Evolutionary conservation across 2,329 filamentous ascomycete species (phyloP), one percentile per base, ranked within the genome.

Genomic region (Penicillium frequentans): DNA sequence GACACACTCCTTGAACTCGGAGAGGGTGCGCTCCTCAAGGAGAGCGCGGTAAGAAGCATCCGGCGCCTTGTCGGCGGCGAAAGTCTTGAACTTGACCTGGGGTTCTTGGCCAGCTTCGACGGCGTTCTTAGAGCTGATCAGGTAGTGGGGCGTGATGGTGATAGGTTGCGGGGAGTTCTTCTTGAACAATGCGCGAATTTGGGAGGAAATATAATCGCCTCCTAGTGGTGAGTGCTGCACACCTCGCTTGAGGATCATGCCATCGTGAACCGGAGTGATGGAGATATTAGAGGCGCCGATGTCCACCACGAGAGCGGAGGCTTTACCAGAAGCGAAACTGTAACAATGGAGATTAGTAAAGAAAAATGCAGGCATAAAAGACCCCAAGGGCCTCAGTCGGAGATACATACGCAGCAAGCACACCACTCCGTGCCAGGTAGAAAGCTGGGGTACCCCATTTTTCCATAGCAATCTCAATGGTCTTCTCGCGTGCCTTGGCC

Each of bases 1-100:
- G 16, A 97, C 91, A 19, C 90, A 96, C 78, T 99, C 96, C 79
- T 99, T 99, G 84, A 96, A 99, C 73, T 97, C 92, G 37, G 91
- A 92, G 56, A 99, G 79, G 43, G 96, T 88, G 52, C 93, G 90
- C 74, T 98, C 95, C 79, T 99, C 93, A 76, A 98, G 88, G 63
- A 93, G 88, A 19, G 82, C 80, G 58, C 89, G 87, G 83, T 93
- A 98, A 1, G 90, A 92, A 27, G 85, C 82, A 65, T 80, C 78
- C 0, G 84, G 85, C 2, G 82, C 78, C 54, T 77, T 77, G 79
- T 67, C 83, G 68, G 72, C 82, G 81, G 70, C 82, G 72, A 91
- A 96, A 39, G 84, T 84, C 66, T 86, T 88, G 74, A 90, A 87
- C 49, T 84, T 86, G 42, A 88, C 90, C 73, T 96, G 89, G 2